Conservation (phyloP, 2,329 filamentous ascomycete species). For the Botryotinia calthae region DNA sequence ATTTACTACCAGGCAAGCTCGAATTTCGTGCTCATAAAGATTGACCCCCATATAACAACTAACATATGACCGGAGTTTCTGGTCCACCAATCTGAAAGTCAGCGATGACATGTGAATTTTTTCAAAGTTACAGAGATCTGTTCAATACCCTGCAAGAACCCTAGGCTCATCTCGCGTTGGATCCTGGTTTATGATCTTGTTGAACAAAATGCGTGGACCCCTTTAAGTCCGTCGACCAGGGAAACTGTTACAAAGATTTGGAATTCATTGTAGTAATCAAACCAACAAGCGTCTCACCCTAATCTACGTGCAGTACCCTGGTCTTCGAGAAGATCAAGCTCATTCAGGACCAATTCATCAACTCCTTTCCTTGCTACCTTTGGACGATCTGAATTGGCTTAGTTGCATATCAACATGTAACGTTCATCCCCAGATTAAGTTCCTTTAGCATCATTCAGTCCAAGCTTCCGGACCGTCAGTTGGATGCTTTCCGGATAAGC, state of each 20-base stretch:
- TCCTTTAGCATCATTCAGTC: neutral
- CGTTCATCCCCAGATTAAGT: conserved; percentile 1
- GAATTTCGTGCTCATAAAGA: neutral
- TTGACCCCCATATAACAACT: neutral
- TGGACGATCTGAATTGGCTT: neutral
- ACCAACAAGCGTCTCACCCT: neutral
- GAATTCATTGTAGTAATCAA: conserved; percentile 9
- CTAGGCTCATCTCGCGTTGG: conserved; percentile 9
- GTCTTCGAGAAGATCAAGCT: neutral
- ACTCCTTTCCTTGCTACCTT: neutral
- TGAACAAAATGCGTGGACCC: neutral
- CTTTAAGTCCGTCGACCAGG: neutral
- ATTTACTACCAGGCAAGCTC: neutral
- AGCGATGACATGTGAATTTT: neutral
- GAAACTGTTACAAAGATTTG: neutral
- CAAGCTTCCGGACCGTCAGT: neutral
- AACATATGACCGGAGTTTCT: neutral
- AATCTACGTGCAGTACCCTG: neutral
- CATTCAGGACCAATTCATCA: neutral
- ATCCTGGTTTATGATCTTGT: neutral
- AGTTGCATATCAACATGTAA: neutral
- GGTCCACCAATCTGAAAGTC: neutral
- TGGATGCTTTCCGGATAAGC: neutral
- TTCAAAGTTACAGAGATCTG: neutral
- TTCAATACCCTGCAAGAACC: neutral